Conservation (phyloP, 371 early-diverging fungal genomes). For the Nematocida minor region DNA sequence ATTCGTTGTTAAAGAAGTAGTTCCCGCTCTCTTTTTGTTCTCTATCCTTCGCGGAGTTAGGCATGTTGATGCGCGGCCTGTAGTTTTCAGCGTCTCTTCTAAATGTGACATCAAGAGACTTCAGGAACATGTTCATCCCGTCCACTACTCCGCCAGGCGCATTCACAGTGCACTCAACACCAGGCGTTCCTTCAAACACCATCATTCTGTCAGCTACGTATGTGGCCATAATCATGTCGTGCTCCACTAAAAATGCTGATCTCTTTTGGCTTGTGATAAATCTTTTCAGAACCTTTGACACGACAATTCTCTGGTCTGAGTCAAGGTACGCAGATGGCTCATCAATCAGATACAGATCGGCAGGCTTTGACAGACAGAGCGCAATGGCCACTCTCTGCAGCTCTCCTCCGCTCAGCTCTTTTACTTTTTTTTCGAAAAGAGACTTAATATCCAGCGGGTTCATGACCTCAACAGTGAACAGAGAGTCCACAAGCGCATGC, state of each 20-base stretch:
- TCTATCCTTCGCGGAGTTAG: constrained; percentile 86
- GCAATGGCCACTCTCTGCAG: constrained; percentile 96
- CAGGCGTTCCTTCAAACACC: constrained; percentile 88
- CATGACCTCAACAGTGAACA: constrained; percentile 91
- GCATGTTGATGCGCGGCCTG: constrained; percentile 97
- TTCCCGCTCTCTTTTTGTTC: constrained; percentile 88
- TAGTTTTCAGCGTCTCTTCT: constrained; percentile 94
- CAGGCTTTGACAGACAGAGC: constrained; percentile 83
- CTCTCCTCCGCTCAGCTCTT: constrained; percentile 93
- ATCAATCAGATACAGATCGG: constrained; percentile 95
- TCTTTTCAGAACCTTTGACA: constrained; percentile 94
- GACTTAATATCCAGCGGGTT: constrained; percentile 86
- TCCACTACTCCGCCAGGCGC: constrained; percentile 78
- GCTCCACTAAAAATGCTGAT: constrained; percentile 98
- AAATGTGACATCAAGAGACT: constrained; percentile 89
- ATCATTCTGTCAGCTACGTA: constrained; percentile 96
- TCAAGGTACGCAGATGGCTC: constrained; percentile 99
- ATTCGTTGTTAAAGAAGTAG: constrained; percentile 71
- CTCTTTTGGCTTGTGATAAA: constrained; percentile 92
- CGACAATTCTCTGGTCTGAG: constrained; percentile 97
- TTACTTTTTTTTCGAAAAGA: constrained; percentile 81
- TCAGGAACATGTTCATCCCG: constrained; percentile 96
- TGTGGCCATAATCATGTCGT: constrained; percentile 99
- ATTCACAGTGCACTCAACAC: constrained; percentile 71
- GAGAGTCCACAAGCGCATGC: constrained; percentile 79